Evolutionary conservation across 1,284 basidiomycete genomes (phyloP).

Genomic region (Cryptococcus jaspeensis): DNA sequence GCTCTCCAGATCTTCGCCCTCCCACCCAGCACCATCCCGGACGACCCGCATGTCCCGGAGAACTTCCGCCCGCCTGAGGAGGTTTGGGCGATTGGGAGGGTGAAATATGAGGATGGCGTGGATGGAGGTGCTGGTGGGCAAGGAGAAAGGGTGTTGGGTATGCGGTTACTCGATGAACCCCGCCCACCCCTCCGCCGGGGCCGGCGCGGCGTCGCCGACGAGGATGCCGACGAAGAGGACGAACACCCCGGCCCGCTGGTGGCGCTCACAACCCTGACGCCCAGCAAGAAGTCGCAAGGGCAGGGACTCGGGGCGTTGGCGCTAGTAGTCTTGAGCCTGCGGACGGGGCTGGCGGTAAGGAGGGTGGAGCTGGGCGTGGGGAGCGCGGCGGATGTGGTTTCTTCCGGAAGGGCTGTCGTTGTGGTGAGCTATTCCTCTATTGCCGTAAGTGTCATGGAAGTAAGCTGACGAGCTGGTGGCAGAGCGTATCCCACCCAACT

Average conservation of each 20-base stretch:
- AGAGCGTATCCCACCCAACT: constrained; percentile 32
- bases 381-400: constrained; percentile 16
- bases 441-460: too few relatives aligned
- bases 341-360: constrained; percentile 26
- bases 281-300: constrained; percentile 6
- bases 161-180: constrained; percentile 6
- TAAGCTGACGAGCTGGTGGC: not conserved
- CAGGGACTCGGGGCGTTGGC: constrained; percentile 14
- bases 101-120: constrained; percentile 24
- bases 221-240: not conserved
- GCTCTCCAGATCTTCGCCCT: constrained; percentile 38
- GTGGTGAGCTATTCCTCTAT: too few relatives aligned
- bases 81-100: constrained; percentile 27
- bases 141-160: constrained; percentile 7
- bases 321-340: constrained; percentile 26
- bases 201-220: too few relatives aligned
- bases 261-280: not conserved
- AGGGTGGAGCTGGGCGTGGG: constrained; percentile 34
- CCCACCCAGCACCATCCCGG: constrained; percentile 22
- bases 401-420: constrained; percentile 24
- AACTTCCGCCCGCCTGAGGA: constrained; percentile 36
- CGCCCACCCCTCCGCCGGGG: too few relatives aligned
- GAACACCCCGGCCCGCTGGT: not conserved
- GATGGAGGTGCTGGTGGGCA: not conserved
- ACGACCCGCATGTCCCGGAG: constrained; percentile 37